Evolutionary conservation across 78 protist species (phyloP), one percentile per base, ranked within the genome.

Genomic region (Paratrimastix pyriformis): DNA sequence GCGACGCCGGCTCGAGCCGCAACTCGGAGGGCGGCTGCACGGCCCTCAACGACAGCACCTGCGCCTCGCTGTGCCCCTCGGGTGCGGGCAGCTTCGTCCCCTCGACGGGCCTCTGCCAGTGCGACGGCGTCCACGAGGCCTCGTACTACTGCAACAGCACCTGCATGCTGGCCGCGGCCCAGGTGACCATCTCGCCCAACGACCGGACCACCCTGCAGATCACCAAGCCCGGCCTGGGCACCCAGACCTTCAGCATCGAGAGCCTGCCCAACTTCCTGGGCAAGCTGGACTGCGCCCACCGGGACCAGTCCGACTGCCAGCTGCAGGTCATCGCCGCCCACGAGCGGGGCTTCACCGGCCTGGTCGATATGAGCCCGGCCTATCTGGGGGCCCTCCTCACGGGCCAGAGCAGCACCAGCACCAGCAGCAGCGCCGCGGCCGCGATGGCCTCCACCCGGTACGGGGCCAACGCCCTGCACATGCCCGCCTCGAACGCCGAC

Each of bases 21-120:
- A 32, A 45, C 37, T 45, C 11, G 11, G 38, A 11, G 26, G 90
- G 90, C 7, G 0, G 21, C 39, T 86, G 90, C 39, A n/a, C n/a
- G n/a, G n/a, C n/a, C n/a, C n/a, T n/a, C n/a, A n/a, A n/a, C n/a
- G n/a, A 11, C 39, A 5, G 18, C 40, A 3, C 8, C 18, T 69
- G 74, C 54, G 6, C 50, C 18, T 7, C 46, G 2, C 15, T 18
- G 5, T 69, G 74, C 33, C 2, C 52, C n/a, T 33, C 74, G 5
- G 74, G 74, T 11, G 1, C 45, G 4, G 74, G 74, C 11, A 18
- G 7, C 18, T 69, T 15, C 45, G 52, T 39, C 6, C 2, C 40
- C 40, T 6, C 7, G 29, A 24, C 54, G 9, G 74, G 74, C 18
- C 3, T 69, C 38, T 69, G 74, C 18, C 35, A 30, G 35, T 69